Conservation (phyloP, 345 rosid genomes). For the Zanthoxylum bungeanum region DNA sequence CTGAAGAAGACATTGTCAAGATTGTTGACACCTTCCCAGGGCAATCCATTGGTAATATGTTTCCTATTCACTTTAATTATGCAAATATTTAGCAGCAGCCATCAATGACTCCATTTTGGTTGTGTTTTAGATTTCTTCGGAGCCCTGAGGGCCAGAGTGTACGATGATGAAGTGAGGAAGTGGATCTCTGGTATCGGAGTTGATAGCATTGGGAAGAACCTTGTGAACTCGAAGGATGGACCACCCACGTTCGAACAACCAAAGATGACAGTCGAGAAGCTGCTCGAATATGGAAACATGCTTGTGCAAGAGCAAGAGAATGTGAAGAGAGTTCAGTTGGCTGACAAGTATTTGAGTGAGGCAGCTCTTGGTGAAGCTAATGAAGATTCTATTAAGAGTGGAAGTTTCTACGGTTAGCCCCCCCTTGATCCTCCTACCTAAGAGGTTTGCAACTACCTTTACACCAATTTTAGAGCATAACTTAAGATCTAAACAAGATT, state of each 20-base stretch:
- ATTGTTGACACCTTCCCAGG: constrained; percentile 93
- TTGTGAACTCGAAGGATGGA: constrained; percentile 88
- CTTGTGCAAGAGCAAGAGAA: constrained; percentile 89
- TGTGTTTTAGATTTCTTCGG: constrained; percentile 75
- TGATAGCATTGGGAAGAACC: constrained; percentile 58
- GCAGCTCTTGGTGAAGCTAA: constrained; percentile 96
- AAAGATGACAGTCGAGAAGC: constrained; percentile 64
- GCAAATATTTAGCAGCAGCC: background rate
- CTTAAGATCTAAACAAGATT: background rate
- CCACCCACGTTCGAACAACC: constrained; percentile 84
- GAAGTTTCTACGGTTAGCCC: constrained; percentile 74
- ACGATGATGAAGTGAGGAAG: constrained; percentile 97
- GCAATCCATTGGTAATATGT: constrained; percentile 85
- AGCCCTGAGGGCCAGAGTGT: constrained; percentile 92
- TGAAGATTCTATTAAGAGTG: constrained; percentile 56
- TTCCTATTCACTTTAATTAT: background rate
- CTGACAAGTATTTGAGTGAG: constrained; percentile 74
- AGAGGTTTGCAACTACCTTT: constrained; percentile 31
- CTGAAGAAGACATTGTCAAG: constrained; percentile 50
- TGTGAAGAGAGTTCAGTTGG: constrained; percentile 94
- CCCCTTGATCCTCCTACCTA: constrained; percentile 31
- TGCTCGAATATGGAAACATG: constrained; percentile 80
- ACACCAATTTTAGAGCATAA: background rate
- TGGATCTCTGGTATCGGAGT: constrained; percentile 68
- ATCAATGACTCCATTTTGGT: background rate